Conservation (phyloP, 768 basidiomycete species). For the Guyanaporus albipodus region DNA sequence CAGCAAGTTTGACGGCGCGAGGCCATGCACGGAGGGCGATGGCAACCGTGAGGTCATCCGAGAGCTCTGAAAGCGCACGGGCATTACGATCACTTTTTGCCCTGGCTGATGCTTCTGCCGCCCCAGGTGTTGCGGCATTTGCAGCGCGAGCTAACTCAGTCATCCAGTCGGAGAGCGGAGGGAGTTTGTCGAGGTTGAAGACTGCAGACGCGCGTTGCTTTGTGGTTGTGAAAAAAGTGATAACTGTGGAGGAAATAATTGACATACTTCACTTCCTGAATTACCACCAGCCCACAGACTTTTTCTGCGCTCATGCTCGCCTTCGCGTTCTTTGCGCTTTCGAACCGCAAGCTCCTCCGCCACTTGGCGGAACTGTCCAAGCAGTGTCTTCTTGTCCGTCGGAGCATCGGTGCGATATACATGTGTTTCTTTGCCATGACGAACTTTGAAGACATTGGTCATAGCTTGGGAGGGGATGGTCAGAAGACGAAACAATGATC, state of each 20-base stretch:
- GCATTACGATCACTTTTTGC: slow-evolving; percentile 78
- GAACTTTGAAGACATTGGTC: slow-evolving; percentile 96
- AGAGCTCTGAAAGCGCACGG: slow-evolving; percentile 87
- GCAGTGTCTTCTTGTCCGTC: slow-evolving; percentile 81
- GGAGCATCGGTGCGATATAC: slow-evolving; percentile 84
- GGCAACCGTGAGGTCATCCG: slow-evolving; percentile 86
- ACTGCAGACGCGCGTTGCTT: slow-evolving; percentile 33
- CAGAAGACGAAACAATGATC: not conserved
- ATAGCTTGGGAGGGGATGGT: slow-evolving; percentile 43
- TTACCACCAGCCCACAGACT: slow-evolving; percentile 56
- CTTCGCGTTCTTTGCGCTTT: slow-evolving; percentile 89
- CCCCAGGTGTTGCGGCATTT: slow-evolving; percentile 31
- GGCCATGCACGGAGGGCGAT: slow-evolving; percentile 89
- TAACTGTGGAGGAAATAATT: not conserved
- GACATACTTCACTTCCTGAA: slow-evolving; percentile 41
- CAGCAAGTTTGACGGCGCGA: slow-evolving; percentile 78
- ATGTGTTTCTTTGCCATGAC: slow-evolving; percentile 89
- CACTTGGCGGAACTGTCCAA: slow-evolving; percentile 84
- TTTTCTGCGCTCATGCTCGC: slow-evolving; percentile 86
- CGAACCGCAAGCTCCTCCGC: slow-evolving; percentile 88
- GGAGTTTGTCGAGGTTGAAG: slow-evolving; percentile 39
- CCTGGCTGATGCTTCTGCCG: slow-evolving; percentile 49
- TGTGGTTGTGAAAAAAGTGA: not conserved
- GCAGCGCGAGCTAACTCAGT: slow-evolving; percentile 58
- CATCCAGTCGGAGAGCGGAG: slow-evolving; percentile 75